Evolutionary conservation across 345 rosid species (phyloP), one percentile per base, ranked within the genome.

Genomic region (Turritis glabra): DNA sequence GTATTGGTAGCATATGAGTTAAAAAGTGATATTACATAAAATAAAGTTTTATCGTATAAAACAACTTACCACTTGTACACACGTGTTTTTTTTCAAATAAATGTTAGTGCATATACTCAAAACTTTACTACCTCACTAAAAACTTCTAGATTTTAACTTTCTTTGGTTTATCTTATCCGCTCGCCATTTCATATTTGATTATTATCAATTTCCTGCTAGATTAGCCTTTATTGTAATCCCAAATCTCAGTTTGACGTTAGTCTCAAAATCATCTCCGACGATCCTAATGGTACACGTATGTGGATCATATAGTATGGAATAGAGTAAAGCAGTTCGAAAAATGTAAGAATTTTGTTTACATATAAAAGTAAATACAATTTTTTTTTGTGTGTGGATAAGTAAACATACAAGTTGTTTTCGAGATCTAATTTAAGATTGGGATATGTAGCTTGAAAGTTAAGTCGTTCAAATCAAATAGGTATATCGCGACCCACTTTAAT

Each of bases 401-500:
- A 15, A 14, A 44, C 17, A 51, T 18, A 53, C 8, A 60, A 35
- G 66, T 74, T 25, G 58, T 35, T 74, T 74, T 74, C 33, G 6
- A 56, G 72, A 47, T 35, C 52, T 35, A 65, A 74, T 35, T 17
- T 57, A 19, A 33, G 57, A 65, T 33, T 17, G 66, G 29, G 72
- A 65, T 56, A 17, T 65, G 41, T 51, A 21, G 74, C 67, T 67
- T 59, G 46, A 59, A 75, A 67, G 47, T 67, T 59, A 9, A 76
- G 43, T 69, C 50, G 48, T 60, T 69, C 57, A 52, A 75, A 69
- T 75, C 62, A 67, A 67, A 67, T 67, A 48, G 32, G 51, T 50
- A 33, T 58, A 21, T 37, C 44, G 33, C 44, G 33, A 61, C 69
- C 47, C 54, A 76, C 79, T 61, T 69, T 76, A 76, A 69, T 69